Percentiles rank a stretch among this genome's conserved stretches.
Evolutionary conservation across 345 rosid genomes (phyloP).

Genomic region (Pistacia integerrima): DNA sequence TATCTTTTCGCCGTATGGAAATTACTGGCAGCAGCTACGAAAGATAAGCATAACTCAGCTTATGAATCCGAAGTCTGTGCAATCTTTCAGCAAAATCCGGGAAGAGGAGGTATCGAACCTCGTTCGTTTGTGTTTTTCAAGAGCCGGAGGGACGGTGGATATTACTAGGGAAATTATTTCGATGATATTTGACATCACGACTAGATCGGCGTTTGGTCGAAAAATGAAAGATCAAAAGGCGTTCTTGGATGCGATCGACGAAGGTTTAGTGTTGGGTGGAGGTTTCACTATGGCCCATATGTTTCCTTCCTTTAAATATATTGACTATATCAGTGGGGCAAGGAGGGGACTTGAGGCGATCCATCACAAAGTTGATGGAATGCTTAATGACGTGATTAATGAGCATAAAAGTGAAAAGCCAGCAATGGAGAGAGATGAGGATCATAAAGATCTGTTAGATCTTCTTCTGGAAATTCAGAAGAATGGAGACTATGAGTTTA

Average conservation of each 20-base stretch:
- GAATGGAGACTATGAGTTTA: constrained; percentile 19
- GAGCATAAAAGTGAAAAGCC: constrained; percentile 28
- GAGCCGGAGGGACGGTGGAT: not conserved
- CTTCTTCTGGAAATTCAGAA: constrained; percentile 36
- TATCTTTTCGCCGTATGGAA: not conserved
- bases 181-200: not conserved
- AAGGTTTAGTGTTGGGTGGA: too few species aligned
- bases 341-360: constrained; percentile 21
- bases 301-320: constrained; percentile 36
- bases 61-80: not conserved
- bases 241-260: too few species aligned
- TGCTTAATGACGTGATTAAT: constrained; percentile 13
- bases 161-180: not conserved
- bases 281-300: constrained; percentile 12
- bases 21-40: constrained; percentile 4
- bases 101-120: constrained; percentile 11
- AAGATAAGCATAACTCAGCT: not conserved
- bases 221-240: not conserved
- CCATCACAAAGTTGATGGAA: constrained; percentile 21
- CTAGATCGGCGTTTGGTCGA: constrained; percentile 4
- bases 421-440: not conserved
- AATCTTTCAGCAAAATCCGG: constrained; percentile 2
- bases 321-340: constrained; percentile 19
- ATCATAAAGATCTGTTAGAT: constrained; percentile 34
- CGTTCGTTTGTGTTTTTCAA: not conserved